Conservation (phyloP, 257 asterid genomes). For the Mitragyna speciosa region DNA sequence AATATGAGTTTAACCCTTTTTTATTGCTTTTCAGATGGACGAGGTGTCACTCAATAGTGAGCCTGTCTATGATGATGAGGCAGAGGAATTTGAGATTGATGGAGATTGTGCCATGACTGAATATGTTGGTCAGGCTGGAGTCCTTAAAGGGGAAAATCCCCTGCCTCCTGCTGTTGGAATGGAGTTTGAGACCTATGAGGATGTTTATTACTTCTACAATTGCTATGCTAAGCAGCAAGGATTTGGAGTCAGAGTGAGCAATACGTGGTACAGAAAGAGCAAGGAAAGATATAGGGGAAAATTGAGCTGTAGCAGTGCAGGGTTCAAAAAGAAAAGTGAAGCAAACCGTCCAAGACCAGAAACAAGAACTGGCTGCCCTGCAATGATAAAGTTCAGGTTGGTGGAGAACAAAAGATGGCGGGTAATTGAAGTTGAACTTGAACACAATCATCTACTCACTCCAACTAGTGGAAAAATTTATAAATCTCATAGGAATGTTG, state of each 20-base stretch:
- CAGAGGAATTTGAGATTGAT: constrained; percentile 43
- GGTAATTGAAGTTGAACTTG: constrained; percentile 59
- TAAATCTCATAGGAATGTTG: constrained; percentile 44
- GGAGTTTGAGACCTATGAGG: constrained; percentile 66
- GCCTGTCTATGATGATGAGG: constrained; percentile 47
- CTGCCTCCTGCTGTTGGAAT: constrained; percentile 61
- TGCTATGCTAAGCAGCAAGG: constrained; percentile 68
- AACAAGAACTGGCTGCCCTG: constrained; percentile 72
- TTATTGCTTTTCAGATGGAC: constrained; percentile 26
- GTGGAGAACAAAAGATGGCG: constrained; percentile 60
- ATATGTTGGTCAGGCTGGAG: constrained; percentile 42
- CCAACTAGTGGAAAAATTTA: constrained; percentile 38
- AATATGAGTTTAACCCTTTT: background rate
- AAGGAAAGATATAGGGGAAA: constrained; percentile 64
- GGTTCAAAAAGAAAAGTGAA: constrained; percentile 64
- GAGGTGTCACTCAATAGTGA: constrained; percentile 46
- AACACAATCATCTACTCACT: constrained; percentile 59
- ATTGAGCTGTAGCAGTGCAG: constrained; percentile 68
- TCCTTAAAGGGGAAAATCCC: constrained; percentile 50
- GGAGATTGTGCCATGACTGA: constrained; percentile 61
- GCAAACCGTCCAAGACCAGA: constrained; percentile 62
- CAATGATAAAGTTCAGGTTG: constrained; percentile 61
- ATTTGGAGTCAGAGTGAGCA: constrained; percentile 64
- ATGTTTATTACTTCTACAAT: constrained; percentile 59
- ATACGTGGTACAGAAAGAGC: constrained; percentile 67